phyloP scores from a whole-genome alignment of 75 land plant genomes.

The Pseudotsuga menziesii region DNA sequence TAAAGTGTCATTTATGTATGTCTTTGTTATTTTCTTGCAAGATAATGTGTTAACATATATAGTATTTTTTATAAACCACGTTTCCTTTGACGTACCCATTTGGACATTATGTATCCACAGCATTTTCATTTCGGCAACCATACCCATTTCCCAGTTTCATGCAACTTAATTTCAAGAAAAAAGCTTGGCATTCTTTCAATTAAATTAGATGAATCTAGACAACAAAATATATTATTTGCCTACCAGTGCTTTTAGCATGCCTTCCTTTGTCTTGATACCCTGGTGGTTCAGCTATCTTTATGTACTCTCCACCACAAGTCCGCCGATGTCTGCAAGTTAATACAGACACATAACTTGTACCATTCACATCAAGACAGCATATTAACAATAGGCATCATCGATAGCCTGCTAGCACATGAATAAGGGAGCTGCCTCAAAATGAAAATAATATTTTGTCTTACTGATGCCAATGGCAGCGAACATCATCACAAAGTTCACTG shows the following conservation, averaged over 20 bases:
- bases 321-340: conserved; percentile 18
- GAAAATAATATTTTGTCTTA: not conserved
- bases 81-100: too few species aligned
- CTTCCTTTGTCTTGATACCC: conserved; percentile 17
- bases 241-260: not conserved
- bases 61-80: too few species aligned
- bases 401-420: not conserved
- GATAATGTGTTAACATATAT: too few species aligned
- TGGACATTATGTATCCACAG: too few species aligned
- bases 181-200: not conserved
- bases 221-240: not conserved
- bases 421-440: not conserved
- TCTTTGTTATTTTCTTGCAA: too few species aligned
- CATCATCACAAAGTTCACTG: conserved; percentile 11
- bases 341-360: not conserved
- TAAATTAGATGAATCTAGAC: not conserved
- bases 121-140: too few species aligned
- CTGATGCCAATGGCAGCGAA: conserved; percentile 35
- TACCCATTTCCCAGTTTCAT: not conserved
- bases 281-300: conserved; percentile 30
- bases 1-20: too few species aligned
- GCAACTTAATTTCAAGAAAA: not conserved
- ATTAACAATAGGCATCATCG: not conserved
- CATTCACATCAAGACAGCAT: conserved; percentile 9
- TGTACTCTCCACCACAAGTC: conserved; percentile 23